Evolutionary conservation across 495 filamentous ascomycete genomes (phyloP), one percentile per base, ranked within the genome.

Genomic region (Trichoderma gamsii): DNA sequence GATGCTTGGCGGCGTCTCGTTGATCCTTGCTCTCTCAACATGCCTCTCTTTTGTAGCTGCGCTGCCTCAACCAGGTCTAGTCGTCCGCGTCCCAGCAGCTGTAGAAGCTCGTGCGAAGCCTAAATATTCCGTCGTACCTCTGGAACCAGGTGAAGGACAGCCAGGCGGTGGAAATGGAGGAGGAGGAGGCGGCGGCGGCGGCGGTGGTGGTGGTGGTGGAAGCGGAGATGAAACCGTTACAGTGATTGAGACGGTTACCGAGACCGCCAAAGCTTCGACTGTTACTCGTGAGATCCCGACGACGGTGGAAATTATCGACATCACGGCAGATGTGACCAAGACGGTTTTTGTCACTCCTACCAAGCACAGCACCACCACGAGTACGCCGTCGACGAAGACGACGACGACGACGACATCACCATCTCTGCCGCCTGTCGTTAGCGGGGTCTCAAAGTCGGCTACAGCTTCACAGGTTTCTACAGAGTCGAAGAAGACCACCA

Each of bases 101-200:
- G 35, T 32, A 13, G 18, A 25, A 15, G 41, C 15, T 15, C 35
- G 16, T 9, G 1, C 29, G 7, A 67, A 63, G 66, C 66, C 76
- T 61, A 76, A 73, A 7, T 79, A 76, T 29, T 79, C 77, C 18
- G 70, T 79, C n/a, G 71, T 79, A 41, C 76, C 77, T 1, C 77
- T 79, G 41, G 65, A 66, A 52, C 65, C 65, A 11, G 65, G 44
- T 8, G 72, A 76, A 64, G 77, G 73, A 15, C 65, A 67, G 63
- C 32, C 43, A 23, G 63, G 46, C 52, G 67, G 64, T 23, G 41
- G 41, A 15, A 23, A n/a, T 63, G 43, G 52, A n/a, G 25, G 38
- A 4, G 52, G 52, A 13, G 25, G 38, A 1, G 52, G 18, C 38
- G 43, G 21, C 9, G 63, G 23, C 27, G 66, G 59, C 18, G 18